Evolutionary conservation across 805 yeast genomes (phyloP), one percentile per base, ranked within the genome.

Genomic region (Metschnikowia chrysomelidarum): DNA sequence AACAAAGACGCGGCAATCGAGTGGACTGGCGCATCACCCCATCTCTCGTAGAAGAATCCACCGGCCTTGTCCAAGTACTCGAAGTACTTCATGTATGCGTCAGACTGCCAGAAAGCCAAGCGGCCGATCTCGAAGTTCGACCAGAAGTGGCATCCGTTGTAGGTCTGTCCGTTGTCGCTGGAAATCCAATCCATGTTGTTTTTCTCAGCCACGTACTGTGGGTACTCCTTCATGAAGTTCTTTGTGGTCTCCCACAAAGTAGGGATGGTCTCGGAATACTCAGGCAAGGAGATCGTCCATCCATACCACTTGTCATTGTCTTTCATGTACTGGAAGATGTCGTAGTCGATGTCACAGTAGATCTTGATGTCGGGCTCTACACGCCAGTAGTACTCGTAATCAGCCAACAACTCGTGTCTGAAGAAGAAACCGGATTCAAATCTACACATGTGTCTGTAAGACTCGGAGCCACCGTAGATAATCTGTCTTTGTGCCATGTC

Each of bases 1-100:
- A 87, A 84, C 46, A 87, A 65, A 4, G 93, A 67, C 14, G 86
- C 95, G 20, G 93, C 96, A 52, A 87, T 80, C 5, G 94, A 83
- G 60, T 87, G 96, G 32, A 87, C 82, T 22, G 96, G 96, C 18
- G 95, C 95, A 61, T 87, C 96, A 50, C 95, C 95, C 96, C 95
- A 86, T 62, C 95, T 75, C 68, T 84, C 88, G 60, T 87, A 87
- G 67, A 83, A 87, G 66, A 87, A 87, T n/a, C 95, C 95, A 58
- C 96, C 95, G 11, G 82, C 75, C 43, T 75, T 60, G 61, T 87
- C 95, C 53, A 87, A 73, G 50, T 71, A 66, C 13, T 84, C 82
- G 50, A 87, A 87, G 60, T 81, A 87, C 38, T 74, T 71, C 29
- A 60, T 50, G 56, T 87, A 87, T 7, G 86, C 86, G 34, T 80